phyloP scores from a whole-genome alignment of 257 asterid species.

The Solanum etuberosum region DNA sequence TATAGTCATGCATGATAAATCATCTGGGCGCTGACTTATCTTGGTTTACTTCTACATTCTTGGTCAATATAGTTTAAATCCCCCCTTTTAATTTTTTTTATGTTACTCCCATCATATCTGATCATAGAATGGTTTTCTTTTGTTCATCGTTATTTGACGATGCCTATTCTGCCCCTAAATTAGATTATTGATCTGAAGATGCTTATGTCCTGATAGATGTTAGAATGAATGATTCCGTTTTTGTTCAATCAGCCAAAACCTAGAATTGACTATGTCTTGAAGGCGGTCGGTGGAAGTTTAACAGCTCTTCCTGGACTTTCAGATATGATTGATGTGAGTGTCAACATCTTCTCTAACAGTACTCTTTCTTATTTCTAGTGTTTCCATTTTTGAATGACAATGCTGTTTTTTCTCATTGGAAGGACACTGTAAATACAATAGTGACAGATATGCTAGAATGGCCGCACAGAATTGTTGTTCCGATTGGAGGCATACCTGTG shows the following conservation, averaged over 20 bases:
- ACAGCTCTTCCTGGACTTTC: slow-evolving; percentile 93
- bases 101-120: neutral
- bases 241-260: slow-evolving; percentile 74
- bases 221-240: neutral
- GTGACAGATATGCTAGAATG: slow-evolving; percentile 90
- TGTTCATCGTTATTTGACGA: neutral
- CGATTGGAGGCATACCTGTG: slow-evolving; percentile 77
- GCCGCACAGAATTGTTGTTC: slow-evolving; percentile 99
- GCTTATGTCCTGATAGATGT: neutral
- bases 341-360: neutral
- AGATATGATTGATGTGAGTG: slow-evolving; percentile 93
- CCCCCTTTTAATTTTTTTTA: neutral
- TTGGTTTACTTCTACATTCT: neutral
- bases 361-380: neutral
- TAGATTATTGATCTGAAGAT: neutral
- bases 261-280: slow-evolving; percentile 78
- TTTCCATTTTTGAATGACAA: slow-evolving; percentile 11
- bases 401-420: slow-evolving; percentile 4
- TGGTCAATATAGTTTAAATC: neutral
- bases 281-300: slow-evolving; percentile 97
- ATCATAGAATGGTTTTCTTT: neutral
- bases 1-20: neutral
- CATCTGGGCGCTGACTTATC: neutral
- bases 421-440: slow-evolving; percentile 88
- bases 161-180: neutral